A percentile compares a stretch with the other conserved stretches of the same genome.
Evolutionary conservation across 1,284 basidiomycete genomes (phyloP).

Genomic region (Cerrena zonata): DNA sequence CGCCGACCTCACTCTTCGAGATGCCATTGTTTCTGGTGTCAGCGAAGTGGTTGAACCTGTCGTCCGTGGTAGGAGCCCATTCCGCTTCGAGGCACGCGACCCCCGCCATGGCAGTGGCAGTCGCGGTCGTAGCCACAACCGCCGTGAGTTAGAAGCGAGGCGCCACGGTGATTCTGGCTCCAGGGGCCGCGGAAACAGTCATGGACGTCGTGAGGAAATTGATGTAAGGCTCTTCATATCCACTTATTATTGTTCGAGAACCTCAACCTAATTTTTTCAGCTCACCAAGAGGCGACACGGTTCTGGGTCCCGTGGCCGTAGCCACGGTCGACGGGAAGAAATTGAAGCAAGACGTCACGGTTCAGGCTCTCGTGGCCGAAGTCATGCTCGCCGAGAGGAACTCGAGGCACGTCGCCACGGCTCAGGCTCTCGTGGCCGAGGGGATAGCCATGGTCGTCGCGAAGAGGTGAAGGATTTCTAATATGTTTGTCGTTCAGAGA

Average conservation of each 20-base stretch:
- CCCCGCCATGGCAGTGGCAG: constrained; percentile 14
- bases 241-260: not conserved
- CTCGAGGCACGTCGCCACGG: constrained; percentile 3
- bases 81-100: constrained; percentile 11
- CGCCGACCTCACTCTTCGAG: constrained; percentile 13
- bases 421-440: not conserved
- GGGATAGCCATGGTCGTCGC: not conserved
- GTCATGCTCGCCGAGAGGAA: constrained; percentile 7
- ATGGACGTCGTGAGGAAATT: constrained; percentile 6
- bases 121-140: constrained; percentile 7
- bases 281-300: constrained; percentile 4
- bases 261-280: not conserved
- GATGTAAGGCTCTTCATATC: not conserved
- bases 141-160: constrained; percentile 13
- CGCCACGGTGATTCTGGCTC: constrained; percentile 18
- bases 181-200: constrained; percentile 15
- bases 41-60: constrained; percentile 12
- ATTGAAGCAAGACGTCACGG: constrained; percentile 5
- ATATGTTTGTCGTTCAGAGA: not conserved
- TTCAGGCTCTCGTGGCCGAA: constrained; percentile 3
- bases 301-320: not conserved
- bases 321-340: constrained; percentile 1
- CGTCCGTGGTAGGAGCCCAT: constrained; percentile 14
- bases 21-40: constrained; percentile 15
- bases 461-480: constrained; percentile 4